Evolutionary conservation across 441 rosid species (phyloP).

Genomic region (Macaranga tanarius): DNA sequence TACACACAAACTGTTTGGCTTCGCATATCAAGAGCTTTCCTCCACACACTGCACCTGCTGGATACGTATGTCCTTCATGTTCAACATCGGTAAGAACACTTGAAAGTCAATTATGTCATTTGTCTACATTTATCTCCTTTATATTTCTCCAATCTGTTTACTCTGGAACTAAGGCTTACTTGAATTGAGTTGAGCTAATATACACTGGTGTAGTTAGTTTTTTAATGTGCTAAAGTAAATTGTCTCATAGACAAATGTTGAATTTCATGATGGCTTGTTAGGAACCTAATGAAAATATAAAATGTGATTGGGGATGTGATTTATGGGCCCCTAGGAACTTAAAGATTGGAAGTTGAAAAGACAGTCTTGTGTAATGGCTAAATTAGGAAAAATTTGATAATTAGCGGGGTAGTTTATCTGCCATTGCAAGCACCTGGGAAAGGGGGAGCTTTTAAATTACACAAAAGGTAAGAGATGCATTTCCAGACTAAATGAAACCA

Average conservation of each 20-base stretch:
- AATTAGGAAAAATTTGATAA: background rate
- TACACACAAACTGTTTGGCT: slow-evolving; percentile 86
- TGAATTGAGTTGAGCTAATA: too few relatives aligned
- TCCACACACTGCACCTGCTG: slow-evolving; percentile 94
- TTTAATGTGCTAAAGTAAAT: background rate
- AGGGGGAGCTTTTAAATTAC: too few relatives aligned
- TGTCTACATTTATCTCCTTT: background rate
- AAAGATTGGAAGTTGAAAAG: background rate
- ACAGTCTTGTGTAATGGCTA: background rate
- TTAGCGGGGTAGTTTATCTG: too few relatives aligned
- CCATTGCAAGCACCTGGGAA: too few relatives aligned
- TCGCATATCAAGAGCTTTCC: slow-evolving; percentile 87
- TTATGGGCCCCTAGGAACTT: background rate
- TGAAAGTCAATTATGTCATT: background rate
- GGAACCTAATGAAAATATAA: background rate
- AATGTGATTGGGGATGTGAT: background rate
- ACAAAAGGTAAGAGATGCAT: background rate
- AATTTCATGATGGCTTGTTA: background rate
- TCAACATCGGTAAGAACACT: slow-evolving; percentile 65
- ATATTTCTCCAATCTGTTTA: background rate
- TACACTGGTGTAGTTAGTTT: background rate
- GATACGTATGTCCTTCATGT: slow-evolving; percentile 85
- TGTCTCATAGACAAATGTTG: background rate
- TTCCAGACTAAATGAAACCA: background rate
- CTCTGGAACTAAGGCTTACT: background rate